phyloP scores from a whole-genome alignment of 805 yeast genomes.

The Myxozyma sirexii region DNA sequence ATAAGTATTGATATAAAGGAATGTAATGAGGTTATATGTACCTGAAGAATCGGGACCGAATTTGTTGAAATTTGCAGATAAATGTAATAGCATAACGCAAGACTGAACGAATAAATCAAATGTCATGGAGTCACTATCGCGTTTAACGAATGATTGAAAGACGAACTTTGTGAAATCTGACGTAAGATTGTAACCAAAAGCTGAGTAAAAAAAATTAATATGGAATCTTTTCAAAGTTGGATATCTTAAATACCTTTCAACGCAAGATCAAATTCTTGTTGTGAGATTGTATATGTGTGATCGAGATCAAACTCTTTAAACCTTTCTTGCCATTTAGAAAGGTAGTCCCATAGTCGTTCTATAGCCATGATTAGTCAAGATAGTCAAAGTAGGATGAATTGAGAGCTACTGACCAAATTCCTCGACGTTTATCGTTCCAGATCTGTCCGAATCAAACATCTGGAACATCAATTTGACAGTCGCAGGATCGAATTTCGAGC shows the following conservation, averaged over 20 bases:
- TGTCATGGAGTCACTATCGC: conserved; percentile 49
- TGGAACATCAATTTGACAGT: conserved; percentile 63
- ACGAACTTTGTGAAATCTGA: conserved; percentile 59
- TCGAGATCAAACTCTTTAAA: conserved; percentile 65
- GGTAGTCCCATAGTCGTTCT: conserved; percentile 63
- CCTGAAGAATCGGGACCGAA: conserved; percentile 62
- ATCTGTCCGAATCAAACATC: conserved; percentile 8
- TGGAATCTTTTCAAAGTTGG: conserved; percentile 5
- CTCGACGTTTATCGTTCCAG: conserved; percentile 54
- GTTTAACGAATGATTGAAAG: conserved; percentile 50
- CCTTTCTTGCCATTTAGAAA: conserved; percentile 65
- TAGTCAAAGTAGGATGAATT: too few relatives aligned
- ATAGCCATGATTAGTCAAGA: too few relatives aligned
- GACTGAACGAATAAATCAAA: conserved; percentile 84
- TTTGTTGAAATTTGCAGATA: conserved; percentile 77
- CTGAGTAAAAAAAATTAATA: too few relatives aligned
- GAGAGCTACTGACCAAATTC: conserved; percentile 51
- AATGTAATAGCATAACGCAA: conserved; percentile 71
- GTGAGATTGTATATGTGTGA: conserved; percentile 60
- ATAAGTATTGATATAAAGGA: too few relatives aligned
- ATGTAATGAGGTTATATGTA: too few relatives aligned
- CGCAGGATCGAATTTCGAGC: conserved; percentile 60
- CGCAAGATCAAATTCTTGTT: conserved; percentile 65
- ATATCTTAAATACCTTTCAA: conserved; percentile 46
- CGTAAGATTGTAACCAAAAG: conserved; percentile 66